phyloP scores from a whole-genome alignment of 345 rosid species.

The Eucalyptus albens region DNA sequence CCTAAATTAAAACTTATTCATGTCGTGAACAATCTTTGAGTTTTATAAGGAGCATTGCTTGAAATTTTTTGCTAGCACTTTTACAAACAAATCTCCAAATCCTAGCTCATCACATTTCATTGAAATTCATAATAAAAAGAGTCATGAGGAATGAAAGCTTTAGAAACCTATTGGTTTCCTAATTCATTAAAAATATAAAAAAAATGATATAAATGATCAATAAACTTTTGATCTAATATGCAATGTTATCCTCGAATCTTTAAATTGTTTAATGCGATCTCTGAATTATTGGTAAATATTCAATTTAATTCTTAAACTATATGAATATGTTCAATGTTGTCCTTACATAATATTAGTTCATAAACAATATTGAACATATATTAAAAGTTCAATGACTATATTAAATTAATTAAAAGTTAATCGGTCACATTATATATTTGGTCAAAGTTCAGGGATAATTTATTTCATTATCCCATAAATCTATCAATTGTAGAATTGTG shows the following conservation, averaged over 20 bases:
- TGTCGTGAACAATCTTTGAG: not conserved
- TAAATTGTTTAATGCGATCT: too few relatives aligned
- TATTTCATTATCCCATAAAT: not conserved
- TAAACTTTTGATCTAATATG: too few relatives aligned
- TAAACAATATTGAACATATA: too few relatives aligned
- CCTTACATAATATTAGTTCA: too few relatives aligned
- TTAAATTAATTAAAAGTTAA: not conserved
- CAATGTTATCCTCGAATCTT: too few relatives aligned
- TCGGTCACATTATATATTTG: not conserved
- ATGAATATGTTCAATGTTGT: too few relatives aligned
- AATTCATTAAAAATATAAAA: not conserved
- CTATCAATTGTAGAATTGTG: not conserved
- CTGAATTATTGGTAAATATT: too few relatives aligned
- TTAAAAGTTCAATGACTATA: too few relatives aligned
- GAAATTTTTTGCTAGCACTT: not conserved
- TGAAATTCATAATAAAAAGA: not conserved
- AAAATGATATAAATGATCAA: not conserved
- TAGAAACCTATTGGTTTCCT: not conserved
- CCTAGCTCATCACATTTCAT: not conserved
- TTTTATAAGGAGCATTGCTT: not conserved
- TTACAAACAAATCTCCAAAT: not conserved
- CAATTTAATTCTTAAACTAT: too few relatives aligned
- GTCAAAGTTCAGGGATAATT: accelerated
- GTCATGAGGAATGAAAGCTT: not conserved
- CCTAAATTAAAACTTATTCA: not conserved